A percentile compares a stretch with the other conserved stretches of the same genome.
Conservation (phyloP, 805 yeast genomes). For the Sugiyamaella valdiviana region DNA sequence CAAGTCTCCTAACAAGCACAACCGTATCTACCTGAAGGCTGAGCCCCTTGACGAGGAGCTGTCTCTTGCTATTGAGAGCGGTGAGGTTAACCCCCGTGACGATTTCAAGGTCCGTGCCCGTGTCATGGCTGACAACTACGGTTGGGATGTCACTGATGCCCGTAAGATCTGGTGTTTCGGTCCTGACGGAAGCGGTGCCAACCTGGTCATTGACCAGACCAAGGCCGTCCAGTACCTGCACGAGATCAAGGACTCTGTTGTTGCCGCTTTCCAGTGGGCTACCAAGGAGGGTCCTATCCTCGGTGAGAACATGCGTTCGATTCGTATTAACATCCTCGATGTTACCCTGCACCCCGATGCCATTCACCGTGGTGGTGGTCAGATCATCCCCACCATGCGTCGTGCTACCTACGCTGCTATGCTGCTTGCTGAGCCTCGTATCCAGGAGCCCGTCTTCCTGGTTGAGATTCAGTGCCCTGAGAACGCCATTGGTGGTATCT, state of each 20-base stretch:
- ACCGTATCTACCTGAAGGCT: slow-evolving; percentile 98
- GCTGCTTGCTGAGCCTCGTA: slow-evolving; percentile 97
- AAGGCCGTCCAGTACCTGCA: slow-evolving; percentile 98
- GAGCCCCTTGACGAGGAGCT: slow-evolving; percentile 94
- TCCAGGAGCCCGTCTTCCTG: slow-evolving; percentile 98
- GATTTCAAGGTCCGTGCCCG: slow-evolving; percentile 99
- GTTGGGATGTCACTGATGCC: slow-evolving; percentile 99
- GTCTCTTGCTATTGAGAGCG: slow-evolving; percentile 83
- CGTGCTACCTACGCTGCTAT: slow-evolving; percentile 98
- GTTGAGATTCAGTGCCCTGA: slow-evolving; percentile 99
- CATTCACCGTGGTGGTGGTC: slow-evolving; percentile 99
- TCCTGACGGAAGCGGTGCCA: slow-evolving; percentile 99
- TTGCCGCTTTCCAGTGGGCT: slow-evolving; percentile 99
- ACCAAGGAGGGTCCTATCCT: slow-evolving; percentile 98
- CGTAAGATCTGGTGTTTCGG: slow-evolving; percentile 99
- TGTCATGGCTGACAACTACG: slow-evolving; percentile 96
- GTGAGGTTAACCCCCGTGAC: slow-evolving; percentile 89
- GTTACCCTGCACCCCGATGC: slow-evolving; percentile 99
- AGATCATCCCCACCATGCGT: slow-evolving; percentile 99
- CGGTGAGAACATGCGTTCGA: slow-evolving; percentile 94
- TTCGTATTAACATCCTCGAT: slow-evolving; percentile 96
- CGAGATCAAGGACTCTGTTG: slow-evolving; percentile 99
- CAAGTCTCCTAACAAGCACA: slow-evolving; percentile 99
- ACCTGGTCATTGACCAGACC: slow-evolving; percentile 98
- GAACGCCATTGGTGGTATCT: slow-evolving; percentile 99